Base-by-base conservation (phyloP, 164 flowering plant species). In the Stephania japonica region DNA sequence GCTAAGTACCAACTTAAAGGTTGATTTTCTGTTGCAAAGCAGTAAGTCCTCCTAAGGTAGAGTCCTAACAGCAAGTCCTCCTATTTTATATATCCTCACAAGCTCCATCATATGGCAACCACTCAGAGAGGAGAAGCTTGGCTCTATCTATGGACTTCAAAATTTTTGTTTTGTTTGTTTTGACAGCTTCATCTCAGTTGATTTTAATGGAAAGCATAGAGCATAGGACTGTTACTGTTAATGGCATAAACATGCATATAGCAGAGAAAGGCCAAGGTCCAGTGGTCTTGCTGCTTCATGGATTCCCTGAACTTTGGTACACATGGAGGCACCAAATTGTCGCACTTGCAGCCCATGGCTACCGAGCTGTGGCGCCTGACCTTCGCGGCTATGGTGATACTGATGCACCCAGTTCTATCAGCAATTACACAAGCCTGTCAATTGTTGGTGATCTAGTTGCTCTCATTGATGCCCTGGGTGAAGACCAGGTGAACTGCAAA, bases 361-460 rank as follows among this genome's bases (percentile, higher is more conserved):
- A 80, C 85, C 79, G 83, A 16, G 85, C 85, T 11, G 81, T 86
- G 32, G 90, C 87, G 23, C 87, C 87, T 5, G 87, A 85, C 70
- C 78, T 85, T 24, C 80, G 87, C 2, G 86, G 86, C 47, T 85
- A 63, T 61, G 86, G 88, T 1, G 88, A 88, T 76, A 82, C 91
- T 21, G 91, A 89, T 61, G 87, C 84, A 3, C 88, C 91, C 0
- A 42, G 75, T 6, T 74, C 77, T 0, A 26, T 75, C 24, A 12
- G 70, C n/a, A 43, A 61, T 70, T 90, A 89, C 85, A 88, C 92
- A 42, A 16, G 50, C 63, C 74, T 84, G 32, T 85, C 88, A 69
- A 68, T 89, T 3, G 89, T 88, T 19, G 98, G 94, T 5, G 98
- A 90, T 62, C 73, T 91, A 24, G 70, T 90, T 12, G 92, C 80